A percentile compares a stretch with the other conserved stretches of the same genome.
phyloP scores from a whole-genome alignment of 352 stramenopile genomes.

The Phytophthora cajani region DNA sequence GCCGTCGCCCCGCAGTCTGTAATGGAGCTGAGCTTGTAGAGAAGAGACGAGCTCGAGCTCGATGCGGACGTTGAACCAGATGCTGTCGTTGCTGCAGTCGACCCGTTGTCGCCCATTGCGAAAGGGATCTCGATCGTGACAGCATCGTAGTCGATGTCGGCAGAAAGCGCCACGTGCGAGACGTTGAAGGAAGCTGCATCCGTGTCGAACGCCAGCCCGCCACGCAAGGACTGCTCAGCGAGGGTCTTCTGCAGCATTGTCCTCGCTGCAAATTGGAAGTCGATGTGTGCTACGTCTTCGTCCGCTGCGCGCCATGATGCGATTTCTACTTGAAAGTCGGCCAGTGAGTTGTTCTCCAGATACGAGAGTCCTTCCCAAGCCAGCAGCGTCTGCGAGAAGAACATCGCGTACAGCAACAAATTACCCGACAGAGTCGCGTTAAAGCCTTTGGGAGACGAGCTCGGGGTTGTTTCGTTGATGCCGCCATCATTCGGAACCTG shows the following conservation, averaged over 20 bases:
- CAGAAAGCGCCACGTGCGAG: conserved; percentile 35
- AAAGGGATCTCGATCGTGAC: conserved; percentile 54
- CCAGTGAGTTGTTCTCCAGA: conserved; percentile 29
- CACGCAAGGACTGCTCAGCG: conserved; percentile 27
- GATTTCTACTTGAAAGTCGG: conserved; percentile 27
- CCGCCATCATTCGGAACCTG: not conserved
- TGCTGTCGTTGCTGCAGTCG: conserved; percentile 1
- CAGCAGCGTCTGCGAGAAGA: conserved; percentile 41
- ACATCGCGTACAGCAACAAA: conserved; percentile 46
- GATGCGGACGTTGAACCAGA: conserved; percentile 15
- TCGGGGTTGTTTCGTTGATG: not conserved
- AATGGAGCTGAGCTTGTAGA: conserved; percentile 23
- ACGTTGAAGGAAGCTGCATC: conserved; percentile 35
- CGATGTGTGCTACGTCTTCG: conserved; percentile 2
- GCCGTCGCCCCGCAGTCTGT: conserved; percentile 38
- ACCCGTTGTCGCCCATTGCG: conserved; percentile 20
- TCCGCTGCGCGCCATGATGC: conserved; percentile 17
- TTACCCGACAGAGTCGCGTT: conserved; percentile 36
- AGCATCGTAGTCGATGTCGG: conserved; percentile 43
- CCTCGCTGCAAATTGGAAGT: conserved; percentile 24
- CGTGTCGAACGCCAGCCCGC: conserved; percentile 25
- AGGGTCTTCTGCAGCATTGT: conserved; percentile 27
- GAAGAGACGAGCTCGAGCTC: conserved; percentile 5
- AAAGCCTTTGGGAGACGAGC: conserved; percentile 5
- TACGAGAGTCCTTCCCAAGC: conserved; percentile 40